phyloP scores from a whole-genome alignment of 1,284 basidiomycete genomes.

The Peniophora sp. region DNA sequence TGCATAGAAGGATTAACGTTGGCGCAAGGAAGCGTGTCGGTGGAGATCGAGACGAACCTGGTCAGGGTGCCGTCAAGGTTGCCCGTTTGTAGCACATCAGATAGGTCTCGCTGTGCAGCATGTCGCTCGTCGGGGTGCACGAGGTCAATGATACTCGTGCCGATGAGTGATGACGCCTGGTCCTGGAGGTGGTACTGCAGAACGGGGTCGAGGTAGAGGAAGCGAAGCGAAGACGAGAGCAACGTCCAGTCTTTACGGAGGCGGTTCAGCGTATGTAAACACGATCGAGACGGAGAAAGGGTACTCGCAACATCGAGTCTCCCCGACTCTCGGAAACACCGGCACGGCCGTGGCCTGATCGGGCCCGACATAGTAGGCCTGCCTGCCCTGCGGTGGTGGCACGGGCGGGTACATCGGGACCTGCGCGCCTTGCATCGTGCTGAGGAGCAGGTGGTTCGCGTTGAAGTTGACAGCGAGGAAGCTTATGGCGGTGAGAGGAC shows the following conservation, averaged over 20 bases:
- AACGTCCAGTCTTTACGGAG: slow-evolving; percentile 57
- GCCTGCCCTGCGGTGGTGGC: slow-evolving; percentile 6
- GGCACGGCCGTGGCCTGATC: slow-evolving; percentile 6
- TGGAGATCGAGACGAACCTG: slow-evolving; percentile 43
- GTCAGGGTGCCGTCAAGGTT: slow-evolving; percentile 90
- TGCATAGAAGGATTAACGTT: slow-evolving; percentile 11
- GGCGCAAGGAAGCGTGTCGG: slow-evolving; percentile 4
- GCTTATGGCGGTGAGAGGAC: slow-evolving; percentile 25
- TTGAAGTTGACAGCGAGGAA: slow-evolving; percentile 32
- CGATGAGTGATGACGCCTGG: slow-evolving; percentile 64
- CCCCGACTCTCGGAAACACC: slow-evolving; percentile 46
- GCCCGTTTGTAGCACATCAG: slow-evolving; percentile 69
- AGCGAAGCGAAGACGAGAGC: slow-evolving; percentile 65
- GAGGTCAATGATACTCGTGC: slow-evolving; percentile 74
- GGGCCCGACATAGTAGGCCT: slow-evolving; percentile 3
- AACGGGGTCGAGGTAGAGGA: slow-evolving; percentile 88
- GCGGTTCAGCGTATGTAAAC: slow-evolving; percentile 13
- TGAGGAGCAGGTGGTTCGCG: slow-evolving; percentile 18
- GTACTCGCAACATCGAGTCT: slow-evolving; percentile 68
- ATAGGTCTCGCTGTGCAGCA: slow-evolving; percentile 72
- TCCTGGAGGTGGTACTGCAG: slow-evolving; percentile 69
- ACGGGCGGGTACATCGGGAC: slow-evolving; percentile 9
- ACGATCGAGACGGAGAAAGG: slow-evolving; percentile 26
- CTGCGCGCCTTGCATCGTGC: not conserved
- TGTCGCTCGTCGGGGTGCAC: slow-evolving; percentile 87